Base-by-base conservation (phyloP, 768 basidiomycete genomes). In the Rhizopogon vinicolor region DNA sequence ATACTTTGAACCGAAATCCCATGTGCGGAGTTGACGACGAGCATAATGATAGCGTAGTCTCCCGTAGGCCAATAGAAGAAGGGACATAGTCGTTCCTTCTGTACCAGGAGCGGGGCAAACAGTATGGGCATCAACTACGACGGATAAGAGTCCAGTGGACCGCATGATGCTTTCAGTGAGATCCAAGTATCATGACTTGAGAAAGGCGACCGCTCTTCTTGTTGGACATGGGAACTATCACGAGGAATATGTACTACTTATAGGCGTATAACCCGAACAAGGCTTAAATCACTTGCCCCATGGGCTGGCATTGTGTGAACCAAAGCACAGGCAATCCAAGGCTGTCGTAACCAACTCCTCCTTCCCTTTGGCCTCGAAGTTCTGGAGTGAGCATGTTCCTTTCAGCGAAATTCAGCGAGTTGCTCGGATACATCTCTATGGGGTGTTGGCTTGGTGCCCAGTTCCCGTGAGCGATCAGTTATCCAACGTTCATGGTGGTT, bases 361-460 rank as follows among this genome's bases (percentile, higher is more conserved):
- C 18, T 2, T 12, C 19, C 19, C 33, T 35, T 19, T 31, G 19
- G 33, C 46, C 31, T 22, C 18, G 7, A 25, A 49, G 35, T 35
- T 22, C 33, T 16, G 14, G 31, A 8, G 46, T 16, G 56, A 62
- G 64, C 60, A 63, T 67, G 65, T 44, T 62, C 29, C 39, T 63
- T 56, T 55, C 63, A 33, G 29, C 53, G 28, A 59, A 62, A 3
- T 55, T 84, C 62, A 90, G 88, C 72, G 83, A 87, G 55, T 52
- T 84, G 42, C 66, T 90, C 41, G 91, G 91, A 9, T 86, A 86
- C 60, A 63, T 75, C 3, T 92, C 89, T 22, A 89, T 93, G 60
- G 74, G 65, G 22, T 89, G 82, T 69, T 94, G 93, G 93, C 71
- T 95, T 3, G 82, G 89, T 10, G 93, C 93, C 2, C 93, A 94